Evolutionary conservation across 768 basidiomycete genomes (phyloP), one percentile per base, ranked within the genome.

Genomic region (Suillus bovinus): DNA sequence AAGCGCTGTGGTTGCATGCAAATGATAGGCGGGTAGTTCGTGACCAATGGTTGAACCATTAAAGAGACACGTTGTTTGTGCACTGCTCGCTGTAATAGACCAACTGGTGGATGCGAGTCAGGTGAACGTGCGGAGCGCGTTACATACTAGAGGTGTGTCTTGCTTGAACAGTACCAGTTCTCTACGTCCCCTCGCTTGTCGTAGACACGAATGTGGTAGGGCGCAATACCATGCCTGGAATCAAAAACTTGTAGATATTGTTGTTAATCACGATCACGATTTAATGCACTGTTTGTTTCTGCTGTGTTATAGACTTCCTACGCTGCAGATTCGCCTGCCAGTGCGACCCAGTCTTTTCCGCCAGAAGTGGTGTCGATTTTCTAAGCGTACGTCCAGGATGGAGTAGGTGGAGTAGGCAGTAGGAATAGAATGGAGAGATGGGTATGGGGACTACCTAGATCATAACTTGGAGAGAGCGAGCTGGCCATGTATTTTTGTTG

Each of bases 201-300:
- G 76, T 74, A n/a, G 80, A 79, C 10, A 81, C 73, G 61, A 82
- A 79, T 2, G n/a, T n/a, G 78, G 80, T 77, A 8, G 81, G 82
- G 20, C 81, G 70, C 0, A 81, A 82, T 2, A 74, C 69, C 46
- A 81, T 68, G 14, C 78, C 79, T 56, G 75, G 73, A 33, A 75
- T 74, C 72, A 80, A 63, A 24, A 78, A 62, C 46, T 60, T 67
- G 67, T 79, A 76, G 16, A 78, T 56, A 38, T 62, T 31, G 10
- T 72, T 76, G 44, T 39, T 6, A 16, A 39, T 20, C 6, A 3
- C 7, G 17, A 11, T 36, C 29, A 16, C 36, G 27, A 31, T 17
- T 31, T n/a, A n/a, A n/a, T n/a, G n/a, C n/a, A n/a, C 8, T 31
- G 31, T 31, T 7, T 7, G 8, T 31, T 31, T 31, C 31, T 4